Evolutionary conservation across 306 rosid genomes (phyloP).

Genomic region (Quercus cerris): DNA sequence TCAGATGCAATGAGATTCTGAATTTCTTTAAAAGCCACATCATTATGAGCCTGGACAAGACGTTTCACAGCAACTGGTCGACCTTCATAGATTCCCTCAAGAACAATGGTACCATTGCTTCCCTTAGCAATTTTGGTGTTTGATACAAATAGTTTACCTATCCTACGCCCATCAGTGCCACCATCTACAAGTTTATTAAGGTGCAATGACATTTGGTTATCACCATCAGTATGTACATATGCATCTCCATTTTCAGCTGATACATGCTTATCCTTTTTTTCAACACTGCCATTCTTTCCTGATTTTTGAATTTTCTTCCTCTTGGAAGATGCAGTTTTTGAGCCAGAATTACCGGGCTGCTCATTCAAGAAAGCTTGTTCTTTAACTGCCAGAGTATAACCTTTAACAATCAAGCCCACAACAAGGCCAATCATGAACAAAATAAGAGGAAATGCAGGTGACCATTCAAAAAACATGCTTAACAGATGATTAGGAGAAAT

Average conservation of each 20-base stretch:
- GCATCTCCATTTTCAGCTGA: slow-evolving; percentile 34
- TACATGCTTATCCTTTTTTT: slow-evolving; percentile 22
- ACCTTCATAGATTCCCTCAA: slow-evolving; percentile 75
- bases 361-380: slow-evolving; percentile 16
- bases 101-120: slow-evolving; percentile 79
- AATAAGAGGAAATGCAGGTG: slow-evolving; percentile 16
- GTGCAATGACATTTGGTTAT: slow-evolving; percentile 18
- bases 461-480: slow-evolving; percentile 19
- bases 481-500: not conserved
- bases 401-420: slow-evolving; percentile 19
- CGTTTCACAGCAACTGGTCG: slow-evolving; percentile 86
- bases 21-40: slow-evolving; percentile 68
- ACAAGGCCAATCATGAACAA: slow-evolving; percentile 27
- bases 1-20: slow-evolving; percentile 79
- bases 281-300: slow-evolving; percentile 30
- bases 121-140: slow-evolving; percentile 76
- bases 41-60: slow-evolving; percentile 75
- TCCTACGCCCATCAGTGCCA: slow-evolving; percentile 47
- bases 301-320: slow-evolving; percentile 45
- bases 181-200: slow-evolving; percentile 31
- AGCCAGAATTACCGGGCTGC: slow-evolving; percentile 27
- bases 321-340: slow-evolving; percentile 39
- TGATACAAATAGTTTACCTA: slow-evolving; percentile 67
- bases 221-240: slow-evolving; percentile 8
- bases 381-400: slow-evolving; percentile 18